These are phyloP conservation scores for Andrographis paniculata DNA, from an alignment of 305 asterid genomes.

Conservation along the genomic window DNA sequence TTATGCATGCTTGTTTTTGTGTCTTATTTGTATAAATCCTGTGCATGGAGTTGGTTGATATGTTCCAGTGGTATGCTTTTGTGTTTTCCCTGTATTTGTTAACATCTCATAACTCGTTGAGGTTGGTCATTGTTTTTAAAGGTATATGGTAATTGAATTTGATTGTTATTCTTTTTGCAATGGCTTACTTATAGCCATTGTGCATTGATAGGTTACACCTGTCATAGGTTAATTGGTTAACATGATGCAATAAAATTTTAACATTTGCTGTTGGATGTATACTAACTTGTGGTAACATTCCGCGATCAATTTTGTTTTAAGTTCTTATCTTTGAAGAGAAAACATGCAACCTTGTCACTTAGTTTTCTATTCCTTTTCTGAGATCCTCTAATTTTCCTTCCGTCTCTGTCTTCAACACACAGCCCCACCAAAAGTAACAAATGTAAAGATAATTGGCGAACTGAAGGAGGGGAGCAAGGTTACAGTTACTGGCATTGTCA, in stretches of 20 bases:
- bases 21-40: background rate
- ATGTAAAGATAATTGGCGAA: conserved; percentile 90
- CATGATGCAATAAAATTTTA: conserved; percentile 1
- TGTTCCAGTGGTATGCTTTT: background rate
- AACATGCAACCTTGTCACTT: conserved; percentile 5
- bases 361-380: conserved; percentile 6
- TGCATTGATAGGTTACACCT: background rate
- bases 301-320: background rate
- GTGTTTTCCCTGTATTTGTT: conserved; percentile 1
- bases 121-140: background rate
- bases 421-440: conserved; percentile 93
- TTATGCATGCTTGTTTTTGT: background rate
- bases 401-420: conserved; percentile 17
- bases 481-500: conserved; percentile 82
- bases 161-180: background rate
- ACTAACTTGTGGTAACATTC: too few relatives aligned
- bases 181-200: background rate
- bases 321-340: conserved; percentile 4
- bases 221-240: background rate
- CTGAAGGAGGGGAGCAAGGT: conserved; percentile 94
- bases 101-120: background rate
- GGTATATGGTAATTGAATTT: background rate
- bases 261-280: background rate
- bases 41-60: background rate
- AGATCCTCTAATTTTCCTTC: conserved; percentile 3